Conservation (phyloP, 305 asterid species). For the Fraxinus baroniana region DNA sequence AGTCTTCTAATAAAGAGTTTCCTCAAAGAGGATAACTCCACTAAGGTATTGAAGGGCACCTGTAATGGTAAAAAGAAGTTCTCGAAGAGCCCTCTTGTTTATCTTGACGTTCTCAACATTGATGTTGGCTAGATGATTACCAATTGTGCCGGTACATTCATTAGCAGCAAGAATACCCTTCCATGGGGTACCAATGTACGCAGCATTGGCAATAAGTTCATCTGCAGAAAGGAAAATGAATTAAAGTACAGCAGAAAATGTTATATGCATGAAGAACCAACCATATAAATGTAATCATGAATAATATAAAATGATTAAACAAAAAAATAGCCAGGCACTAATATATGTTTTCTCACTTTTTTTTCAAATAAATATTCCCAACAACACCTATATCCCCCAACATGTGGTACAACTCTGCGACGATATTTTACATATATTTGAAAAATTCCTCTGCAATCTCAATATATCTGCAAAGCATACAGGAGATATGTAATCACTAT, state of each 20-base stretch:
- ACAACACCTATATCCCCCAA: no score
- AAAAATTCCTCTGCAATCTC: background rate
- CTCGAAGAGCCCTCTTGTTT: conserved; percentile 61
- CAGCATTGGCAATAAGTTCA: conserved; percentile 61
- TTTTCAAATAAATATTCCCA: background rate
- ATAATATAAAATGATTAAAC: background rate
- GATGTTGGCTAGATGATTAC: conserved; percentile 61
- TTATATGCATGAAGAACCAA: background rate
- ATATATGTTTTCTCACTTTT: background rate
- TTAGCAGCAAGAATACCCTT: conserved; percentile 79
- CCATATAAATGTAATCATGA: background rate
- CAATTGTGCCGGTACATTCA: conserved; percentile 71
- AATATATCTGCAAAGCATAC: background rate
- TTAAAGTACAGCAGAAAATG: background rate
- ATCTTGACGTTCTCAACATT: conserved; percentile 55
- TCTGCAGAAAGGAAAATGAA: conserved; percentile 29
- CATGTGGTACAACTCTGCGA: no score
- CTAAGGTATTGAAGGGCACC: conserved; percentile 59
- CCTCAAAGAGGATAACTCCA: conserved; percentile 63
- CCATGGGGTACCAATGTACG: conserved; percentile 60
- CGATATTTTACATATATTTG: no score
- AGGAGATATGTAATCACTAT: background rate
- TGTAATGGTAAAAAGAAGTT: conserved; percentile 56
- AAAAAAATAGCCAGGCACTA: background rate
- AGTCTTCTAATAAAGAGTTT: conserved; percentile 65